Percentiles rank a stretch among this genome's conserved stretches.
Conservation (phyloP, 352 stramenopile genomes). For the Globisporangium yorkense region DNA sequence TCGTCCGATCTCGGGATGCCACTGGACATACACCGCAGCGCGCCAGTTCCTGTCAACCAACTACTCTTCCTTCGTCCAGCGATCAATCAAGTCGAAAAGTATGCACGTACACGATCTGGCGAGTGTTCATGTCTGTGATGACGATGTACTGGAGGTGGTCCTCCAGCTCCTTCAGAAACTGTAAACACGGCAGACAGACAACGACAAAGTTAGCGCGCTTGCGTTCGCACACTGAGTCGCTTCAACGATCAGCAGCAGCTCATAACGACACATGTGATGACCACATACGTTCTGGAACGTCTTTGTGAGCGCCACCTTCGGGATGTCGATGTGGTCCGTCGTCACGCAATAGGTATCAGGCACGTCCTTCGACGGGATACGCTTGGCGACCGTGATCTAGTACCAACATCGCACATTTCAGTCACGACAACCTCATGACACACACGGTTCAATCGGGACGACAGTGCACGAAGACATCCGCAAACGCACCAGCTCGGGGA, state of each 20-base stretch:
- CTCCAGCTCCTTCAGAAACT: slow-evolving; percentile 63
- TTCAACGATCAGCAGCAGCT: neutral
- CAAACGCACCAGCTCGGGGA: slow-evolving; percentile 55
- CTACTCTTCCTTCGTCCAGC: too few species aligned
- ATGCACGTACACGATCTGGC: slow-evolving; percentile 42
- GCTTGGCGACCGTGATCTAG: slow-evolving; percentile 64
- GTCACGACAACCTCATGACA: neutral
- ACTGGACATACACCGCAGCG: slow-evolving; percentile 17
- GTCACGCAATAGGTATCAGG: slow-evolving; percentile 59
- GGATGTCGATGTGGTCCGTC: slow-evolving; percentile 58
- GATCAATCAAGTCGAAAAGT: neutral
- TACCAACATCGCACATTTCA: neutral
- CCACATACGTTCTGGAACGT: slow-evolving; percentile 32
- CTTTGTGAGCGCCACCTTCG: slow-evolving; percentile 49
- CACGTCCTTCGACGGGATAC: slow-evolving; percentile 43
- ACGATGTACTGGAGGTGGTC: slow-evolving; percentile 70
- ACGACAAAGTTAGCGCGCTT: neutral
- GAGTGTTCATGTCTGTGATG: slow-evolving; percentile 74
- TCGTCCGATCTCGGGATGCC: slow-evolving; percentile 62
- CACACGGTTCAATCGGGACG: too few species aligned
- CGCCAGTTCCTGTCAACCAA: too few species aligned
- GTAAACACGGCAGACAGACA: neutral
- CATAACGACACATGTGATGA: neutral
- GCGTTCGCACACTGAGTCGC: neutral
- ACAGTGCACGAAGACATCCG: neutral